Base-by-base conservation (phyloP, 345 rosid genomes). In the Corchorus olitorius region DNA sequence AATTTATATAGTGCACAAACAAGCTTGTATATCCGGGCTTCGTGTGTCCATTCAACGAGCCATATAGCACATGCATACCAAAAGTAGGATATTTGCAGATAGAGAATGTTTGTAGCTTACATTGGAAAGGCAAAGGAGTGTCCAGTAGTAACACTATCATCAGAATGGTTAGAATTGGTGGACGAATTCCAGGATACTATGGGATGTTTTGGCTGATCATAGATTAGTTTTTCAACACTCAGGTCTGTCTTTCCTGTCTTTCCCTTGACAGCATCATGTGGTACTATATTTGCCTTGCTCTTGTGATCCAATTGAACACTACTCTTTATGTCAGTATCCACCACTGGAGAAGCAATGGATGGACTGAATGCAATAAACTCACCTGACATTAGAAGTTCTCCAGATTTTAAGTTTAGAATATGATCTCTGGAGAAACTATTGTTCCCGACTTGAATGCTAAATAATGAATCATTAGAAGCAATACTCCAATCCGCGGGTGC, bases 391-490 rank as follows among this genome's bases (percentile, higher is more conserved):
- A 84, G 62, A 19, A 89, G 66, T 66, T 95, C 99, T 22, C 86
- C 86, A 8, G 90, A 86, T 72, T 81, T 86, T 52, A 83, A 5
- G 82, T 81, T 76, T 43, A 74, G 80, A 37, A 78, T 72, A 64
- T 90, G 88, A 8, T 91, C 97, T 69, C 81, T 89, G 0, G 93
- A 82, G 80, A 89, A 86, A 82, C 86, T 85, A 63, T 71, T 80
- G 63, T 82, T 87, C 35, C 89, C 91, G 76, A 92, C 79, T 39
- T 85, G 91, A 81, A 97, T 88, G 66, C 98, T 97, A 53, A 94
- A 97, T 84, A 97, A 80, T 0, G 98, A 94, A 52, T 97, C 98
- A 56, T 90, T 97, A 4, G 99, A 97, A 75, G 98, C 90, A 1
- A 85, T 71, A 10, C 99, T 97, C 99, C 98, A 94, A 0, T 94